A percentile compares a stretch with the other conserved stretches of the same genome.
Conservation (phyloP, 1,284 basidiomycete genomes). For the Taiwanofungus camphoratus region DNA sequence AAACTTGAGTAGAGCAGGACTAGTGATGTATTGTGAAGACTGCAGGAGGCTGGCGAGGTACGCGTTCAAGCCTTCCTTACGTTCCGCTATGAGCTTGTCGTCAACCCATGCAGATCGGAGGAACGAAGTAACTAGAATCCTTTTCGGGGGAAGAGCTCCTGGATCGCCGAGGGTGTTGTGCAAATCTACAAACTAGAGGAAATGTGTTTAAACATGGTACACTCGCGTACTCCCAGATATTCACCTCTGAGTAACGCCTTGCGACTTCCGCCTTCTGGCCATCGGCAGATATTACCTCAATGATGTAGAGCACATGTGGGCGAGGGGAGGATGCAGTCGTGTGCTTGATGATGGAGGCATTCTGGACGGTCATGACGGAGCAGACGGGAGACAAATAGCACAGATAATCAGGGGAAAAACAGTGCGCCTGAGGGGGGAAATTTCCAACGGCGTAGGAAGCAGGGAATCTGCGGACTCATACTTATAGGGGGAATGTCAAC, state of each 20-base stretch:
- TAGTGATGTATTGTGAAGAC: conserved; percentile 29
- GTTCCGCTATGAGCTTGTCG: conserved; percentile 45
- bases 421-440: too few relatives aligned
- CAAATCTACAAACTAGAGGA: conserved; percentile 39
- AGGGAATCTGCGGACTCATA: too few relatives aligned
- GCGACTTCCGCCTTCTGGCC: conserved; percentile 31
- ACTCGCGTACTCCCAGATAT: conserved; percentile 13
- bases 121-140: conserved; percentile 40
- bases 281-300: conserved; percentile 31
- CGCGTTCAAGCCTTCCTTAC: conserved; percentile 39
- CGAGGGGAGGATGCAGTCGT: conserved; percentile 45
- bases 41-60: conserved; percentile 37
- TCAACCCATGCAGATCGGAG: conserved; percentile 49
- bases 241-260: conserved; percentile 47
- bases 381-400: too few relatives aligned
- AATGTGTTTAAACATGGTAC: background rate
- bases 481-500: too few relatives aligned
- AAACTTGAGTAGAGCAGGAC: conserved; percentile 33
- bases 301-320: conserved; percentile 44
- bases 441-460: too few relatives aligned
- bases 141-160: conserved; percentile 43
- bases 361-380: conserved; percentile 19
- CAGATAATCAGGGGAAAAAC: too few relatives aligned
- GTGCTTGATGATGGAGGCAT: conserved; percentile 34
- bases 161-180: conserved; percentile 32